A percentile compares a stretch with the other conserved stretches of the same genome.
These are phyloP conservation scores for Talaromyces sp. DNA, from an alignment of 2,329 filamentous ascomycete species.

Conservation along the genomic window DNA sequence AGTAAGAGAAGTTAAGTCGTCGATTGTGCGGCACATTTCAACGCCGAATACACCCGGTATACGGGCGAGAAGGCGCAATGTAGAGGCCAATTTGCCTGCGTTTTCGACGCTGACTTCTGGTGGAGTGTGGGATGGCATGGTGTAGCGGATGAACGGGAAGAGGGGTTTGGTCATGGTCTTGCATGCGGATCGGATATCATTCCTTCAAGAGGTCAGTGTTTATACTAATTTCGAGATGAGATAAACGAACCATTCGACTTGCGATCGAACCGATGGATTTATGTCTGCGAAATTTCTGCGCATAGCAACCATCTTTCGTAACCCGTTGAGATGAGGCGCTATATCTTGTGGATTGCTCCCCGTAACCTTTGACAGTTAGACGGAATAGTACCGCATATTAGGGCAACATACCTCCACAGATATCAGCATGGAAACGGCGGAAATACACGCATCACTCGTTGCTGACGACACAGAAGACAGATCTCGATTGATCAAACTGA, in stretches of 20 bases:
- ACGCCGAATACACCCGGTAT: constrained; percentile 35
- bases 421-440: constrained; percentile 37
- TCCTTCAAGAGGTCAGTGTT: constrained; percentile 25
- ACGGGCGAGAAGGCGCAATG: constrained; percentile 29
- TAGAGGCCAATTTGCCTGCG: constrained; percentile 29
- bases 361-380: constrained; percentile 29
- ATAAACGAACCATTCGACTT: constrained; percentile 36
- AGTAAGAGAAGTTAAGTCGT: constrained; percentile 34
- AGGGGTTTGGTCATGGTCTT: constrained; percentile 38
- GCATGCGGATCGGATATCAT: constrained; percentile 39
- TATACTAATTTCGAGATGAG: background rate
- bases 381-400: background rate
- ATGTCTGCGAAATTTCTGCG: constrained; percentile 38
- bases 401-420: constrained; percentile 35
- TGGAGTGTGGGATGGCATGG: constrained; percentile 28
- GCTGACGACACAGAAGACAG: constrained; percentile 37
- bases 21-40: constrained; percentile 30
- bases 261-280: constrained; percentile 35
- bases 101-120: constrained; percentile 21
- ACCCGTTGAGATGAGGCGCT: constrained; percentile 38
- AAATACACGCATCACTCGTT: constrained; percentile 39
- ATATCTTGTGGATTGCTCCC: constrained; percentile 39
- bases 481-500: constrained; percentile 37
- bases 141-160: constrained; percentile 36
- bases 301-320: constrained; percentile 39